phyloP scores from a whole-genome alignment of 2,329 filamentous ascomycete genomes.

The Scedosporium minutisporum region DNA sequence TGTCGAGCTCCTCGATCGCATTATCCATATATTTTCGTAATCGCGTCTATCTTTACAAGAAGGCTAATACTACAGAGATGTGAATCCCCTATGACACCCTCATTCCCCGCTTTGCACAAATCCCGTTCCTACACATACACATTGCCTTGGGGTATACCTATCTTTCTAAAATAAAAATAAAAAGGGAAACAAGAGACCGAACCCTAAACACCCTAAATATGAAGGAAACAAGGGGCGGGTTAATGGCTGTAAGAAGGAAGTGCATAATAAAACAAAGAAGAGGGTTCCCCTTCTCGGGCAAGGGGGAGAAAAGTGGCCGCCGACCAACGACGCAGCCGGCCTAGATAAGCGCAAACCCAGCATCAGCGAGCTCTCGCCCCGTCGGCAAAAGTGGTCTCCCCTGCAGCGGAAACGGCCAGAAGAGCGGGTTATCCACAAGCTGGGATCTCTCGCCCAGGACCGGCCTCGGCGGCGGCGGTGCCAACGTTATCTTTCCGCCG shows the following conservation, averaged over 20 bases:
- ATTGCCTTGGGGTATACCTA: neutral
- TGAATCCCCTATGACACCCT: neutral
- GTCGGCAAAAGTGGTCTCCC: constrained; percentile 43
- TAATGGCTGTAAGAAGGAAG: neutral
- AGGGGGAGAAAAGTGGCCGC: no score
- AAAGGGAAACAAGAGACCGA: neutral
- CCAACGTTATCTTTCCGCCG: constrained; percentile 1
- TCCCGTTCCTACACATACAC: neutral
- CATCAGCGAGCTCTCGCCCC: constrained; percentile 36
- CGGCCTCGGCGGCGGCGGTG: neutral
- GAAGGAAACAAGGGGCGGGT: neutral
- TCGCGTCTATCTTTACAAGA: neutral
- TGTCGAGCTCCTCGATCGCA: neutral
- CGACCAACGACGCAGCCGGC: neutral
- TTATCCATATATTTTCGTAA: neutral
- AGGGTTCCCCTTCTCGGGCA: neutral
- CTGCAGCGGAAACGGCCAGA: constrained; percentile 54
- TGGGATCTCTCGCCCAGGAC: neutral
- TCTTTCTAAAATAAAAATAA: neutral
- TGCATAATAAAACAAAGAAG: neutral
- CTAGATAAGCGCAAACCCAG: constrained; percentile 38
- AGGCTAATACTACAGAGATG: neutral
- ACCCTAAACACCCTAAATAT: neutral
- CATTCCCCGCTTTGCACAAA: neutral
- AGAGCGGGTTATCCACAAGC: constrained; percentile 38